Base-by-base conservation (phyloP, 2,329 filamentous ascomycete species). In the Thielaviopsis ethacetica region DNA sequence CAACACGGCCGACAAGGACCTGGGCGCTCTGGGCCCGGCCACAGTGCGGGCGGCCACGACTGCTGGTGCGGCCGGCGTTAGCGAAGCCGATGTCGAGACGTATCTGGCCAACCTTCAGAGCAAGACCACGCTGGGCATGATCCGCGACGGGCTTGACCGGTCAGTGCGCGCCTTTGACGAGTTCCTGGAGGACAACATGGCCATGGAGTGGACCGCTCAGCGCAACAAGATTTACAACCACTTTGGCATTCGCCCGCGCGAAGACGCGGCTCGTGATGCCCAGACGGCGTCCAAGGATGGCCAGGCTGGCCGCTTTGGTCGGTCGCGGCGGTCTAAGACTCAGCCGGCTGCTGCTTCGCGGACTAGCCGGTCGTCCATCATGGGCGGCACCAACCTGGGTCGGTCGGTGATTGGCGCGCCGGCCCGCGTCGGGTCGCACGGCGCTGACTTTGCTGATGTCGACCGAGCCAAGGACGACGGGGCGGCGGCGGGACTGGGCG, bases 141-240 rank as follows among this genome's bases (percentile, higher is more conserved):
- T 96, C 65, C 81, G 87, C 38, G 90, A 96, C 68, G 88, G 89
- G n/a, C 76, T 97, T 62, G 85, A 91, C 66, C 83, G 91, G 66
- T 93, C 91, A 3, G 85, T 91, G 62, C 83, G 84, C 59, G 93
- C 97, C 67, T 97, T 98, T 68, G 91, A 98, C 69, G 80, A 82
- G 62, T 97, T 95, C 69, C 77, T 98, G 59, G 91, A 97, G 69
- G 91, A 96, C 66, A 94, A 95, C 67, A 84, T 97, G 55, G 88
- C 90, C 30, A 85, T 95, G 75, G 90, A 97, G 69, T 97, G 93
- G 91, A 91, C 96, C 65, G 85, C 86, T 17, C 91, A 97, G 73
- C 85, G 91, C 63, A 88, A 87, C 70, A 84, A 84, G 64, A 95
- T 98, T 63, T 97, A 96, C 71, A 84, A 95, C 67, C 93, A 98